phyloP scores from a whole-genome alignment of 1,284 basidiomycete genomes.

The Naganishia sp. region DNA sequence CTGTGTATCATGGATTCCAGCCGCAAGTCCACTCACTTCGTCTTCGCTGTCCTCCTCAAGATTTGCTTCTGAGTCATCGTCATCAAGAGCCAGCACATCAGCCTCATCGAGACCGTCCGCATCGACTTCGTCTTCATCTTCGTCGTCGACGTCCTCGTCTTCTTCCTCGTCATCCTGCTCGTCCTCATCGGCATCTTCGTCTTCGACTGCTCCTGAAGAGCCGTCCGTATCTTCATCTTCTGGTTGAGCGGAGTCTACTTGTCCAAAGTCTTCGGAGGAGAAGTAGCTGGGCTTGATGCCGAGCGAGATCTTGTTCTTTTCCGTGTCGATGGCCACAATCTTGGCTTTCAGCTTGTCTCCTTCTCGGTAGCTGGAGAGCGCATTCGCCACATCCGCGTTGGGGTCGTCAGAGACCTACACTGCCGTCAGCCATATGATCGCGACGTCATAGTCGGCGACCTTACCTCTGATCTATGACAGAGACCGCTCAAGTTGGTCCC shows the following conservation, averaged over 20 bases:
- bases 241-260: slow-evolving; percentile 45
- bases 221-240: slow-evolving; percentile 46
- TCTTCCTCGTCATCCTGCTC: slow-evolving; percentile 38
- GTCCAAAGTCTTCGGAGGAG: slow-evolving; percentile 50
- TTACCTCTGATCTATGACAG: slow-evolving; percentile 85
- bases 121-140: slow-evolving; percentile 44
- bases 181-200: slow-evolving; percentile 38
- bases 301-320: slow-evolving; percentile 79
- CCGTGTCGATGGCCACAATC: slow-evolving; percentile 69
- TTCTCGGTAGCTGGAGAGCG: slow-evolving; percentile 78
- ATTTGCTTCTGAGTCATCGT: slow-evolving; percentile 36
- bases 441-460: background rate
- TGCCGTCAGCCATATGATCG: background rate
- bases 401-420: slow-evolving; percentile 78
- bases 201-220: slow-evolving; percentile 41
- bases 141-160: slow-evolving; percentile 46
- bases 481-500: slow-evolving; percentile 81
- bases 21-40: slow-evolving; percentile 36
- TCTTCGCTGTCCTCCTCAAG: slow-evolving; percentile 36
- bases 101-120: slow-evolving; percentile 37
- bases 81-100: slow-evolving; percentile 33
- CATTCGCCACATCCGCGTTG: slow-evolving; percentile 72
- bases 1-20: slow-evolving; percentile 19
- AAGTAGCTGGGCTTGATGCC: slow-evolving; percentile 91
- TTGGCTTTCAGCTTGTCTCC: slow-evolving; percentile 83